These are phyloP conservation scores for Prunus fruticosa DNA, from an alignment of 306 rosid species.

Conservation along the genomic window DNA sequence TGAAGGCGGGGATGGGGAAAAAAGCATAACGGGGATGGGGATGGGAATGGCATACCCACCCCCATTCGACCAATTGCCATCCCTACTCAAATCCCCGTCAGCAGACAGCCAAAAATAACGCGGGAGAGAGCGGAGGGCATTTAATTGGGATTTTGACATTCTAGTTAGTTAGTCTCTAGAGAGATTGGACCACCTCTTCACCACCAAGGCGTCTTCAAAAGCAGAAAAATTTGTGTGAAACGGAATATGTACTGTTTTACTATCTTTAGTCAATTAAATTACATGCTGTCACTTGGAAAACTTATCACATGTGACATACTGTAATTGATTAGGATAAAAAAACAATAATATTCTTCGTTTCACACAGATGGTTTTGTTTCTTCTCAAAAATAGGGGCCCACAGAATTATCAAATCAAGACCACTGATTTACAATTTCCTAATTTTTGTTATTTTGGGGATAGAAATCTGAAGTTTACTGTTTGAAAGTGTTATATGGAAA, in stretches of 20 bases:
- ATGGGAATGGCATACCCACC: too few relatives aligned
- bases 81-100: conserved; percentile 12
- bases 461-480: too few relatives aligned
- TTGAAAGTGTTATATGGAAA: too few relatives aligned
- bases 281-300: fast-evolving
- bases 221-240: background rate
- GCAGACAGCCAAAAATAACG: conserved; percentile 28
- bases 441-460: too few relatives aligned
- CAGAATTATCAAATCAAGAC: background rate
- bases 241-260: fast-evolving
- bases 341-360: fast-evolving
- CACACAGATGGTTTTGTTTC: too few relatives aligned
- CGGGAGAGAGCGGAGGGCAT: conserved; percentile 19
- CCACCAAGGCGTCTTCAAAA: conserved; percentile 15
- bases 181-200: conserved; percentile 2
- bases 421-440: too few relatives aligned
- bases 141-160: conserved; percentile 48
- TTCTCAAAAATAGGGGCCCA: conserved; percentile 14
- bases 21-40: too few relatives aligned
- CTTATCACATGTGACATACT: fast-evolving
- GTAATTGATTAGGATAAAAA: fast-evolving
- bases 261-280: fast-evolving
- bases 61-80: too few relatives aligned
- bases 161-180: background rate
- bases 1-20: too few relatives aligned